Evolutionary conservation across 768 basidiomycete species (phyloP).

Genomic region (Hypholoma sublateritium): DNA sequence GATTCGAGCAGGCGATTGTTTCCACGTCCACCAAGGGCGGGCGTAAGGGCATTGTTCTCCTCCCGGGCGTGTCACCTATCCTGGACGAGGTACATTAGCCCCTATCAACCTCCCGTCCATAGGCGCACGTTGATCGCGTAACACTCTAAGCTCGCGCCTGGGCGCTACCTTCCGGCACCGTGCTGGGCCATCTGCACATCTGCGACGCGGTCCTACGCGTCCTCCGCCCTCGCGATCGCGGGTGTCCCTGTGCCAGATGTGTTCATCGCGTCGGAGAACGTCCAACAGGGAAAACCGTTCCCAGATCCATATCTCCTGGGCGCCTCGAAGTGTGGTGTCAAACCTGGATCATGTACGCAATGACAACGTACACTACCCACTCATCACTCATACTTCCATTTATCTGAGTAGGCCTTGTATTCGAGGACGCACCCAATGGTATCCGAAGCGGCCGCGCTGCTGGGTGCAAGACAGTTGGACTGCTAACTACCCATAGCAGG

Average conservation of each 20-base stretch:
- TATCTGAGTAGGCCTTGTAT: constrained; percentile 61
- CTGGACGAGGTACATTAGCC: constrained; percentile 48
- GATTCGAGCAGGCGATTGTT: constrained; percentile 81
- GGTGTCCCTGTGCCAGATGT: constrained; percentile 69
- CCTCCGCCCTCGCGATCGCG: constrained; percentile 64
- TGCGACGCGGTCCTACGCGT: constrained; percentile 77
- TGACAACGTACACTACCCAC: constrained; percentile 3
- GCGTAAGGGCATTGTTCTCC: constrained; percentile 59
- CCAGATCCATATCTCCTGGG: constrained; percentile 93
- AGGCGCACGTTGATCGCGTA: constrained; percentile 9
- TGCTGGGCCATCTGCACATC: constrained; percentile 89
- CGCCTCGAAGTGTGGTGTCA: constrained; percentile 66
- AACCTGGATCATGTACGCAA: constrained; percentile 57
- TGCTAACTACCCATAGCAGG: constrained; percentile 78
- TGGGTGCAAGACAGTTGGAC: constrained; percentile 80
- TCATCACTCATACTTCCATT: not conserved
- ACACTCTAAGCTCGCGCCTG: constrained; percentile 33
- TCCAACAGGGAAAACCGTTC: constrained; percentile 77
- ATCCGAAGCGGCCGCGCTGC: constrained; percentile 77
- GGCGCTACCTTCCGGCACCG: constrained; percentile 49
- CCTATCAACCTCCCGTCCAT: constrained; percentile 3
- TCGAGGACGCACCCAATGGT: constrained; percentile 91
- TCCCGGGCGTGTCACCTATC: constrained; percentile 70
- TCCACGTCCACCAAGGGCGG: constrained; percentile 55
- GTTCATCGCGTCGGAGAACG: constrained; percentile 84